These are phyloP conservation scores for Sporisorium scitamineum DNA, from an alignment of 1,284 basidiomycete species.

Conservation along the genomic window DNA sequence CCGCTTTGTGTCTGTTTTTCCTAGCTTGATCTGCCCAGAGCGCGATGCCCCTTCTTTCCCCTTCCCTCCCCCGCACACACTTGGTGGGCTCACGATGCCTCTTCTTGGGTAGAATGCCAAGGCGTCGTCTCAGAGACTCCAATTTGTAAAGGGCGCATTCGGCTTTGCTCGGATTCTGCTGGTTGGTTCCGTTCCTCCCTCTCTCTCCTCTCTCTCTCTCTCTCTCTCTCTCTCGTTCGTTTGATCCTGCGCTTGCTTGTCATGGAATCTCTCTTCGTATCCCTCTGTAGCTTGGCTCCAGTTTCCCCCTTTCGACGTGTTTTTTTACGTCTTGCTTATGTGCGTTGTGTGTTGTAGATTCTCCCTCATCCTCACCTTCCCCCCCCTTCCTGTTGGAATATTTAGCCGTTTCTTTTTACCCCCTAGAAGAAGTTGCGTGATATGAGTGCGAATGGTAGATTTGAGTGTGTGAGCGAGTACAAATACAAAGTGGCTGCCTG, in stretches of 20 bases:
- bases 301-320: no score
- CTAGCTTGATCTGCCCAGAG: constrained; percentile 51
- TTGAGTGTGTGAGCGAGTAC: neutral
- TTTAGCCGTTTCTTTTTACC: constrained; percentile 1
- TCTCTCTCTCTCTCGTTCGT: neutral
- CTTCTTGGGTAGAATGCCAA: constrained; percentile 23
- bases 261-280: neutral
- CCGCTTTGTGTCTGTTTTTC: constrained; percentile 9
- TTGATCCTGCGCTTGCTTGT: neutral
- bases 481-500: neutral
- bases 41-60: constrained; percentile 21
- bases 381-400: no score
- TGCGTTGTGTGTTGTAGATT: no score
- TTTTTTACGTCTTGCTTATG: no score
- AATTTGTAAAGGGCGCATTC: constrained; percentile 9
- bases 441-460: neutral
- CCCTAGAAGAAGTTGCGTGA: neutral
- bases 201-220: neutral
- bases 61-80: neutral
- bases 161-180: constrained; percentile 47
- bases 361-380: no score
- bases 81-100: constrained; percentile 45
- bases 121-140: constrained; percentile 42
- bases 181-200: constrained; percentile 22
- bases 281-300: no score